Conservation (phyloP, 2,329 filamentous ascomycete genomes). For the Pyricularia sp. region DNA sequence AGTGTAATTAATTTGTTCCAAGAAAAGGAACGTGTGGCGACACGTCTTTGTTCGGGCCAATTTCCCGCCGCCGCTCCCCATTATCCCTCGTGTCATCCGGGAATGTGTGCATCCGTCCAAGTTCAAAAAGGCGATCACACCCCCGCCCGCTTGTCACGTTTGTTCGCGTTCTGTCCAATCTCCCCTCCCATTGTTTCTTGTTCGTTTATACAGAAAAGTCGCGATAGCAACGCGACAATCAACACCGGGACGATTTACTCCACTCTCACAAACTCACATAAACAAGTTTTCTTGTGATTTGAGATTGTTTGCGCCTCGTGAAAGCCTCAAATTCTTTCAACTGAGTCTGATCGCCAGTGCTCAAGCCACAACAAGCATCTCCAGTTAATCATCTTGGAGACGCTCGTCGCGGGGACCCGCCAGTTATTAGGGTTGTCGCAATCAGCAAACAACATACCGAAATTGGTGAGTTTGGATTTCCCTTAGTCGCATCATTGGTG, state of each 20-base stretch:
- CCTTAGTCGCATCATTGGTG: neutral
- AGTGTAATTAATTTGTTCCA: neutral
- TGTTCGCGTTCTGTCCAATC: neutral
- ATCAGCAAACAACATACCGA: neutral
- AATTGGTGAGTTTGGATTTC: neutral
- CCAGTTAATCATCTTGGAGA: neutral
- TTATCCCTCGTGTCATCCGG: neutral
- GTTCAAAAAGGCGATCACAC: neutral
- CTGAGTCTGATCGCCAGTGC: neutral
- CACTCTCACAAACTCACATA: neutral
- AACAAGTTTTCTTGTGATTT: neutral
- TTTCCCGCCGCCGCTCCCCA: neutral
- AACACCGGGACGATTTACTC: neutral
- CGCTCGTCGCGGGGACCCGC: neutral
- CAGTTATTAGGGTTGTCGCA: neutral
- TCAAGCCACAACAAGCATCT: neutral
- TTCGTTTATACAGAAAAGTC: neutral
- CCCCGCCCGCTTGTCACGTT: neutral
- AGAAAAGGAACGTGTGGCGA: conserved; percentile 1
- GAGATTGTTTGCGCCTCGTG: no score
- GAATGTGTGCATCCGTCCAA: neutral
- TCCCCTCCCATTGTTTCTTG: neutral
- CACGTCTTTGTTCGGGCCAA: neutral
- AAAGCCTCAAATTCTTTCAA: no score
- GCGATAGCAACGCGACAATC: neutral